Conservation (phyloP, 2,329 filamentous ascomycete genomes). For the Hypomyces rosellus region DNA sequence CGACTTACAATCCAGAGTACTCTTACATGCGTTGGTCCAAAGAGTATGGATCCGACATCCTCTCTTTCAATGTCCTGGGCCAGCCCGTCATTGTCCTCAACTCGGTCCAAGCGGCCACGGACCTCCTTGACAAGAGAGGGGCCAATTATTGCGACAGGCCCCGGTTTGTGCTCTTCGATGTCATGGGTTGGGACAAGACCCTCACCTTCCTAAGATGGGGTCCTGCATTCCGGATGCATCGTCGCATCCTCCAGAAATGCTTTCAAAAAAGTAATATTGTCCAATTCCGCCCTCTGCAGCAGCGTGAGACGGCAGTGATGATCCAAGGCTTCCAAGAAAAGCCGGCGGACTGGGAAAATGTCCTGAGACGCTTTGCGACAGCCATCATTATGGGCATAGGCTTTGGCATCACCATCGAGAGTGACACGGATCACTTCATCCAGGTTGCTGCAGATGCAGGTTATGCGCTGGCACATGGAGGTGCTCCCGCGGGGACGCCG, state of each 20-base stretch:
- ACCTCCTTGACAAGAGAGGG: slow-evolving; percentile 40
- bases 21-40: slow-evolving; percentile 24
- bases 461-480: slow-evolving; percentile 23
- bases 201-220: slow-evolving; percentile 40
- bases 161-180: slow-evolving; percentile 36
- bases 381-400: slow-evolving; percentile 37
- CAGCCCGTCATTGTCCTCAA: slow-evolving; percentile 37
- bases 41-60: slow-evolving; percentile 44
- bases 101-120: slow-evolving; percentile 33
- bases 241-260: slow-evolving; percentile 36
- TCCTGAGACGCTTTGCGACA: slow-evolving; percentile 32
- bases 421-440: slow-evolving; percentile 34
- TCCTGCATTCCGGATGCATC: slow-evolving; percentile 36
- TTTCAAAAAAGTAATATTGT: slow-evolving; percentile 34
- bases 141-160: slow-evolving; percentile 40
- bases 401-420: slow-evolving; percentile 34
- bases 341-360: slow-evolving; percentile 30
- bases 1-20: slow-evolving; percentile 25
- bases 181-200: slow-evolving; percentile 42
- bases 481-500: slow-evolving; percentile 28
- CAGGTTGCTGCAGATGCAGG: slow-evolving; percentile 29
- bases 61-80: slow-evolving; percentile 29
- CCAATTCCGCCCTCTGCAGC: slow-evolving; percentile 29
- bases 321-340: slow-evolving; percentile 24
- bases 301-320: slow-evolving; percentile 26